Evolutionary conservation across 73 alveolate genomes (phyloP), one percentile per base, ranked within the genome.

Genomic region (Paramecium primaurelia): DNA sequence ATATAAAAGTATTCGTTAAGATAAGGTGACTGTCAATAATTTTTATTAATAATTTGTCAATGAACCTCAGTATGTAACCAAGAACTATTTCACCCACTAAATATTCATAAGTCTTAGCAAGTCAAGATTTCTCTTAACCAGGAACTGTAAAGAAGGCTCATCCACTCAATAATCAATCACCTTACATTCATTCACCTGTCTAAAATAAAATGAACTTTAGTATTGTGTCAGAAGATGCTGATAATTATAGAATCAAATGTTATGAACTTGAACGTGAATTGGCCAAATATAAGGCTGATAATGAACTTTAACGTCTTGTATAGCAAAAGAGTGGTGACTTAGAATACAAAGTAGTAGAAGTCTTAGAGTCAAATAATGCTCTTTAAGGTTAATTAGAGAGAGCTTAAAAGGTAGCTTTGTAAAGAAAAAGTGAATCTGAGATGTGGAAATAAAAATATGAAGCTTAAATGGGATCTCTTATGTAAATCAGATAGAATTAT

Each of bases 381-480:
- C 77, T 80, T 11, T 80, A 80, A 47, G 73, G 38, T 9, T 38
- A 80, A 80, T 36, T 80, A 10, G 91, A 80, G 5, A 22, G 91
- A 20, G 91, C 91, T 25, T 47, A 80, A 40, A 80, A 80, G 49
- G 77, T 64, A 8, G 91, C 73, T 18, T 47, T 14, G 8, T 49
- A 80, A 80, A 42, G 91, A 64, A 80, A 80, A 58, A 80, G 91
- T 49, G 91, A 80, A 49, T 40, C 91, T 20, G 91, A 80, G 8
- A 80, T 80, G 91, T 80, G 91, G 91, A 80, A 80, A 47, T 36
- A 80, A 25, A 80, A 80, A 47, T 80, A 80, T 26, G 91, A 80
- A 80, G 91, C 73, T 28, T 25, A 80, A 26, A 42, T 44, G 73
- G 73, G 91, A 25, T 80, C 47, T 2, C 44, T 80, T 8, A 80